Conservation (phyloP, 441 rosid genomes). For the Gossypium davidsonii region DNA sequence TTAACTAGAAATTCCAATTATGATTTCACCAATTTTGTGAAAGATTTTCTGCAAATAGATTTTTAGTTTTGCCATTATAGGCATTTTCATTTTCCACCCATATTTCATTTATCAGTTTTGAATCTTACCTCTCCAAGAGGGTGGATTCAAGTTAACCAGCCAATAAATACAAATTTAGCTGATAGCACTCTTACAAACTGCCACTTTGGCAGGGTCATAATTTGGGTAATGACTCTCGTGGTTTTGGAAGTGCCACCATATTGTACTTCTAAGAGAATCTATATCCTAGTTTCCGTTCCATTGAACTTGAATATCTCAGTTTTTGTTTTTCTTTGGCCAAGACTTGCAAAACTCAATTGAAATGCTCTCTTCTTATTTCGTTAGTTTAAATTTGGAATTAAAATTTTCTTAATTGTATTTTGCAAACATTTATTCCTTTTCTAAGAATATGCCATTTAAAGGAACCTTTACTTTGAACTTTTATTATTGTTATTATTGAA, state of each 20-base stretch:
- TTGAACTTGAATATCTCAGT: neutral
- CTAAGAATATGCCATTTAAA: neutral
- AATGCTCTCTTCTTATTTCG: neutral
- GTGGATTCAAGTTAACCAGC: neutral
- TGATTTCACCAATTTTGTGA: neutral
- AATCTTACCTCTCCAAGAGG: neutral
- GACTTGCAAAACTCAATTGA: neutral
- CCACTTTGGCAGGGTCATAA: neutral
- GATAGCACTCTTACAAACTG: neutral
- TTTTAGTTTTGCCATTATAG: neutral
- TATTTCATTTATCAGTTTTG: neutral
- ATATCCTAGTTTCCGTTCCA: neutral
- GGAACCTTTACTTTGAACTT: conserved; percentile 8
- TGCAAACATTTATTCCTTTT: neutral
- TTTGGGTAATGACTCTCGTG: neutral
- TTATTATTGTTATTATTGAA: neutral
- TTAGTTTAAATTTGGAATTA: neutral
- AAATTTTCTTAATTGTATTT: neutral
- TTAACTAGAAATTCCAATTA: neutral
- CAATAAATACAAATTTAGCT: neutral
- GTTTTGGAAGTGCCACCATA: neutral
- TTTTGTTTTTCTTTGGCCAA: neutral
- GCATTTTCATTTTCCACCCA: neutral
- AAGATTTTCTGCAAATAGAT: neutral
- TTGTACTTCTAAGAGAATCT: neutral